Conservation (phyloP, 805 yeast genomes). For the Hanseniaspora clermontiae region DNA sequence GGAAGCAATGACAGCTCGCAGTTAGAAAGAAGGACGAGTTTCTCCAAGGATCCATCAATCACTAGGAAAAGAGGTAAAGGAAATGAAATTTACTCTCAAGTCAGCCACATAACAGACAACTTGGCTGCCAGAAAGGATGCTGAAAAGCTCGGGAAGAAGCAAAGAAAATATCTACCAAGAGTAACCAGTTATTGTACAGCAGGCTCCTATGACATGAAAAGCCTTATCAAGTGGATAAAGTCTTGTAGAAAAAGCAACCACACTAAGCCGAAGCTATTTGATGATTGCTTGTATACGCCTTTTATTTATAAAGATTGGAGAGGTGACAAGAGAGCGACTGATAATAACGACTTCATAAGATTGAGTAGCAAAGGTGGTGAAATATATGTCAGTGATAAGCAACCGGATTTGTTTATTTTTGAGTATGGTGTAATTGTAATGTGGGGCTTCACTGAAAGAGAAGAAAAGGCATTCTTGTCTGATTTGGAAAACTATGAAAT, state of each 20-base stretch:
- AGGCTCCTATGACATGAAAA: slow-evolving; percentile 81
- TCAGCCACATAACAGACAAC: slow-evolving; percentile 66
- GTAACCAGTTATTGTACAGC: slow-evolving; percentile 96
- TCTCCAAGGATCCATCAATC: not conserved
- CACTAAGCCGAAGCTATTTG: slow-evolving; percentile 76
- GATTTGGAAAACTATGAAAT: slow-evolving; percentile 85
- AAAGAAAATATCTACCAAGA: slow-evolving; percentile 70
- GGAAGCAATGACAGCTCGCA: slow-evolving; percentile 15
- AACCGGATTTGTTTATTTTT: slow-evolving; percentile 73
- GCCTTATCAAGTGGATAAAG: slow-evolving; percentile 69
- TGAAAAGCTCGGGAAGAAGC: slow-evolving; percentile 69
- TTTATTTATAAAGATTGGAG: slow-evolving; percentile 73
- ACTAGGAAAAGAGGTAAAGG: slow-evolving; percentile 23
- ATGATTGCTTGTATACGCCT: slow-evolving; percentile 90
- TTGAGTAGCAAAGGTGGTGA: slow-evolving; percentile 93
- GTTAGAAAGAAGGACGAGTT: not conserved
- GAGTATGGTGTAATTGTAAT: slow-evolving; percentile 94
- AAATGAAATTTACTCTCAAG: slow-evolving; percentile 68
- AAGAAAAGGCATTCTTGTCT: slow-evolving; percentile 65
- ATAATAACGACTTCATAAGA: slow-evolving; percentile 41
- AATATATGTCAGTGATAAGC: slow-evolving; percentile 66
- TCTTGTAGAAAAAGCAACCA: slow-evolving; percentile 63
- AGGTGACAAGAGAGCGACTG: slow-evolving; percentile 33
- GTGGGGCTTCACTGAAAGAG: slow-evolving; percentile 86
- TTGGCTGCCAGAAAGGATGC: slow-evolving; percentile 82